Conservation (phyloP, 177 flowering plant species). For the Telopea speciosissima region DNA sequence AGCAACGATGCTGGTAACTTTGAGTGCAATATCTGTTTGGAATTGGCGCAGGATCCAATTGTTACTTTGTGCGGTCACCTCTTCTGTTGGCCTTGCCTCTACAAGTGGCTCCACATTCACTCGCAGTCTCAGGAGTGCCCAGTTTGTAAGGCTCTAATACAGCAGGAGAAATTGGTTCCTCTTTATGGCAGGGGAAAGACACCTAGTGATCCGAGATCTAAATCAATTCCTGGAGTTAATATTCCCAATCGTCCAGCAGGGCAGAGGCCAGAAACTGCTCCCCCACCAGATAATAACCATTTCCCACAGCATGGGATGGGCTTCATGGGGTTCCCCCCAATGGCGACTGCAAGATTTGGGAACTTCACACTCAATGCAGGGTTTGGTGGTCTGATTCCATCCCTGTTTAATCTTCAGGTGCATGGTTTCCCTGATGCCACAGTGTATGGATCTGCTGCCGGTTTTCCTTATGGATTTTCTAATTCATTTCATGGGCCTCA, state of each 20-base stretch:
- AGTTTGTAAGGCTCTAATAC: constrained; percentile 71
- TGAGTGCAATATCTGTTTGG: constrained; percentile 81
- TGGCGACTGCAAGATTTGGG: constrained; percentile 58
- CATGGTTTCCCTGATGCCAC: constrained; percentile 61
- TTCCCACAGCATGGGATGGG: constrained; percentile 58
- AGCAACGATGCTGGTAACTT: constrained; percentile 52
- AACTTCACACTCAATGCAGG: constrained; percentile 67
- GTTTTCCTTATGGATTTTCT: constrained; percentile 52
- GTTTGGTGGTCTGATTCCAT: constrained; percentile 71
- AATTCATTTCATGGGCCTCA: constrained; percentile 64
- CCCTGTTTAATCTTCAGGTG: constrained; percentile 59
- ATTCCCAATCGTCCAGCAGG: constrained; percentile 74
- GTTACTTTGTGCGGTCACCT: constrained; percentile 79
- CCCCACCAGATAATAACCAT: constrained; percentile 47
- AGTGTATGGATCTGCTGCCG: constrained; percentile 54
- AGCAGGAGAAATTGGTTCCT: constrained; percentile 78
- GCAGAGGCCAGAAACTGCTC: constrained; percentile 82
- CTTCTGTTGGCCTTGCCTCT: constrained; percentile 86
- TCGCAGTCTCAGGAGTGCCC: constrained; percentile 65
- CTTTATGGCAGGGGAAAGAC: constrained; percentile 81
- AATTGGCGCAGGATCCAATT: constrained; percentile 79
- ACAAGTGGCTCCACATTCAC: constrained; percentile 70
- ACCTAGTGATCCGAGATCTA: constrained; percentile 64
- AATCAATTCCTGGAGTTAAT: constrained; percentile 48
- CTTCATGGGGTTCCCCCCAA: constrained; percentile 55